Conservation (phyloP, 2,329 filamentous ascomycete genomes). For the Bipolaris victoriae region DNA sequence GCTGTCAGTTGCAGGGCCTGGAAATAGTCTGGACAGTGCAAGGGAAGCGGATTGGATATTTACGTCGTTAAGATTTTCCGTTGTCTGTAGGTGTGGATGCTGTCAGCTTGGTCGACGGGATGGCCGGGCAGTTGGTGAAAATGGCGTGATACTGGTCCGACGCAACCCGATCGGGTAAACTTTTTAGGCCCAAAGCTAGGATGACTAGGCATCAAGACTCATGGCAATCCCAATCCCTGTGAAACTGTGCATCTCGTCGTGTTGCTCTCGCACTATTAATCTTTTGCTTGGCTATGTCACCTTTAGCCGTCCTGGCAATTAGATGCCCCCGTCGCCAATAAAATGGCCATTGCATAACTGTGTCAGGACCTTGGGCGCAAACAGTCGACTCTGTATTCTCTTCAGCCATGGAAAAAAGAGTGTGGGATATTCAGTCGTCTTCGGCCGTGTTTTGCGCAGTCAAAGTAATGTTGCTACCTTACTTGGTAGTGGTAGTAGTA, state of each 20-base stretch:
- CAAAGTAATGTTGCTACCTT: background rate
- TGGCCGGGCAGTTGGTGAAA: constrained; percentile 13
- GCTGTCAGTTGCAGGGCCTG: constrained; percentile 17
- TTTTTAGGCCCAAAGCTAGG: background rate
- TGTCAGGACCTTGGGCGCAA: background rate
- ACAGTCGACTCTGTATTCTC: background rate
- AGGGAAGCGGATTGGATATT: background rate
- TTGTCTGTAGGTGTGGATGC: constrained; percentile 16
- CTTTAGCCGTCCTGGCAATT: background rate
- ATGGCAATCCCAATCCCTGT: background rate
- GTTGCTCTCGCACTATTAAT: background rate
- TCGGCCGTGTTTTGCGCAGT: background rate
- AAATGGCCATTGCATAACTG: background rate
- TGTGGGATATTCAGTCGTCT: background rate
- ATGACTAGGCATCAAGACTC: background rate
- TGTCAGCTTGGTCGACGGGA: constrained; percentile 13
- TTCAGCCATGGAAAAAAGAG: background rate
- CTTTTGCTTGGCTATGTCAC: background rate
- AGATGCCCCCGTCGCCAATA: background rate
- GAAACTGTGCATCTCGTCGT: background rate
- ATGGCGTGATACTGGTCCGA: constrained; percentile 30
- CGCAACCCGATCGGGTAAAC: background rate
- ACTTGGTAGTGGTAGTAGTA: background rate
- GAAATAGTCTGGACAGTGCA: constrained; percentile 15
- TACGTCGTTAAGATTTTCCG: constrained; percentile 6